phyloP scores from a whole-genome alignment of 768 basidiomycete genomes.

The Kockovaella imperatae region DNA sequence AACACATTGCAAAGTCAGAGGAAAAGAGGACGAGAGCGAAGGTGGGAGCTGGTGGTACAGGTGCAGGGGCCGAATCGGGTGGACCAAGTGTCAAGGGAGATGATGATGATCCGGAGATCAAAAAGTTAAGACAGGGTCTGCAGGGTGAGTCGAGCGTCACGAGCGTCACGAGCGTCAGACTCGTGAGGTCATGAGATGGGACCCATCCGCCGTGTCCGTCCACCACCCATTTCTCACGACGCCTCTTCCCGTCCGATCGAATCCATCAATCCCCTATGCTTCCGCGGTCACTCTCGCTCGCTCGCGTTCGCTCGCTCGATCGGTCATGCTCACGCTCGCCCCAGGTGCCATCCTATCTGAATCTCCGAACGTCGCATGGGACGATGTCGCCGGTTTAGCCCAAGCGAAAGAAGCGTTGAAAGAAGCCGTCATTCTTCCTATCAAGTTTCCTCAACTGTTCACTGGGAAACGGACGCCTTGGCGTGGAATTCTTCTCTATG shows the following conservation, averaged over 20 bases:
- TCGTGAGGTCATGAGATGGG: too few relatives aligned
- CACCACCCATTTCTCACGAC: too few relatives aligned
- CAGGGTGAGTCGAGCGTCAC: too few relatives aligned
- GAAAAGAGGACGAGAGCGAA: conserved; percentile 59
- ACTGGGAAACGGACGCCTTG: conserved; percentile 97
- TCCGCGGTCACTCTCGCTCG: too few relatives aligned
- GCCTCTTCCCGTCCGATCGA: too few relatives aligned
- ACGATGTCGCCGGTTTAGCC: conserved; percentile 95
- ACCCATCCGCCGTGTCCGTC: too few relatives aligned
- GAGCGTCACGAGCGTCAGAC: too few relatives aligned
- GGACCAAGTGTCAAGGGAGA: conserved; percentile 52
- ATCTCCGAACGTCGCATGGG: conserved; percentile 94
- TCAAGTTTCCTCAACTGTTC: conserved; percentile 98
- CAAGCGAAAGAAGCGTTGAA: conserved; percentile 91
- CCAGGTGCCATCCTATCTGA: conserved; percentile 84
- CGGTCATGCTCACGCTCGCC: too few relatives aligned
- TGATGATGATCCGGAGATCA: conserved; percentile 80
- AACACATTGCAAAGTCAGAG: conserved; percentile 59
- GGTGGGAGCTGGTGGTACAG: conserved; percentile 50
- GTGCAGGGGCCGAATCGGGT: conserved; percentile 41
- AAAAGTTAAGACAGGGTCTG: conserved; percentile 90
- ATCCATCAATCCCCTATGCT: too few relatives aligned
- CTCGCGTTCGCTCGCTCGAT: too few relatives aligned
- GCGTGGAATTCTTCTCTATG: conserved; percentile 91
- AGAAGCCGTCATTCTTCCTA: conserved; percentile 97